Evolutionary conservation across 2,329 filamentous ascomycete species (phyloP).

Genomic region (Colletotrichum lupini): DNA sequence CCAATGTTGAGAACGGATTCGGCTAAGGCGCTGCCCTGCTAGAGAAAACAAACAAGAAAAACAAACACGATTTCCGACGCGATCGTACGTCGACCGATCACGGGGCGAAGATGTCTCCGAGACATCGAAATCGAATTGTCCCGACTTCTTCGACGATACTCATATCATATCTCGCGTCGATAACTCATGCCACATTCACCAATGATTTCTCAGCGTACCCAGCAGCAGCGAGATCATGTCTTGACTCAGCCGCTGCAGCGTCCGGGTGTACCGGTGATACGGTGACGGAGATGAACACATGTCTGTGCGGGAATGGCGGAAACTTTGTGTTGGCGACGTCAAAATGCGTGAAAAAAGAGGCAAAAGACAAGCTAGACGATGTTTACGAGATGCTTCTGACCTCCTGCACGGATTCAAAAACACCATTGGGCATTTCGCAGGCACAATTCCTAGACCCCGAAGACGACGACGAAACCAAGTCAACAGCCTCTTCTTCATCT

Average conservation of each 20-base stretch:
- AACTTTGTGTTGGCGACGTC: conserved; percentile 61
- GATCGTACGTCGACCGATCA: conserved; percentile 13
- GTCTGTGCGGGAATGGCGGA: conserved; percentile 41
- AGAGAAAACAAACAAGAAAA: conserved; percentile 3
- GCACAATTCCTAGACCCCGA: conserved; percentile 50
- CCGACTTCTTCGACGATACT: conserved; percentile 21
- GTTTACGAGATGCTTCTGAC: conserved; percentile 57
- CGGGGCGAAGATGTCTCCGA: conserved; percentile 24
- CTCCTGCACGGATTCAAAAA: conserved; percentile 57
- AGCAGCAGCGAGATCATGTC: conserved; percentile 11
- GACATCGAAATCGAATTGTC: conserved; percentile 13
- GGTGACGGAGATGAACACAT: conserved; percentile 27
- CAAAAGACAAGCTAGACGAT: conserved; percentile 48
- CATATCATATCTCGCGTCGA: conserved; percentile 20
- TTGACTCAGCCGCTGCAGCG: conserved; percentile 18
- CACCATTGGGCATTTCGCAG: conserved; percentile 55
- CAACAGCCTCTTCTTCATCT: neutral
- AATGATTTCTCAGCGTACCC: conserved; percentile 32
- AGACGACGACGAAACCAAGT: conserved; percentile 30
- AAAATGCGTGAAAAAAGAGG: conserved; percentile 53
- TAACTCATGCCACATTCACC: conserved; percentile 7
- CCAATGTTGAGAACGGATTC: conserved; percentile 14
- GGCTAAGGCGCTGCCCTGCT: conserved; percentile 8
- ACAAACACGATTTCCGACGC: conserved; percentile 1
- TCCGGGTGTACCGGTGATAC: conserved; percentile 29